phyloP scores from a whole-genome alignment of 2,329 filamentous ascomycete species.

The Nigrospora sphaerica region DNA sequence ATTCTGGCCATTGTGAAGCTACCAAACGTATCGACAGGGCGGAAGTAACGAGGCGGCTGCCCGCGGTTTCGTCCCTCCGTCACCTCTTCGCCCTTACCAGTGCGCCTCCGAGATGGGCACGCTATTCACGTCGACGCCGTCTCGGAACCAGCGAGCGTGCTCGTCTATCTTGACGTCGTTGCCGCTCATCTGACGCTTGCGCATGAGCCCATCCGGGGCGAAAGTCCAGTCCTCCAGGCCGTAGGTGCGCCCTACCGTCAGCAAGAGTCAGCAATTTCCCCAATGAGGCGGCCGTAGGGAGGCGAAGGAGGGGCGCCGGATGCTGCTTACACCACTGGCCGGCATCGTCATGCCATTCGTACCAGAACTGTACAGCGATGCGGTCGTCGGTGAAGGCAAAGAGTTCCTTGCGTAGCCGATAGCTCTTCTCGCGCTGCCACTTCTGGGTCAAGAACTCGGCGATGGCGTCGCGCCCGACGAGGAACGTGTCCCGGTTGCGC shows the following conservation, averaged over 20 bases:
- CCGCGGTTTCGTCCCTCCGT: not conserved
- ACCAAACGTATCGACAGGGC: too few species aligned
- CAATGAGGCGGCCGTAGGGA: too few species aligned
- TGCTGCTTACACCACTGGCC: slow-evolving; percentile 61
- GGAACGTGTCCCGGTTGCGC: slow-evolving; percentile 68
- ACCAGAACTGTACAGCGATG: slow-evolving; percentile 84
- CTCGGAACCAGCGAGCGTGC: slow-evolving; percentile 60
- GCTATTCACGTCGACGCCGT: slow-evolving; percentile 60
- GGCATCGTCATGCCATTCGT: slow-evolving; percentile 64
- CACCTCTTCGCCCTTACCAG: slow-evolving; percentile 43
- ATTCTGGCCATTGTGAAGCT: too few species aligned
- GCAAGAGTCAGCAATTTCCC: too few species aligned
- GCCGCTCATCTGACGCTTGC: slow-evolving; percentile 69
- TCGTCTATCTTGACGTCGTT: slow-evolving; percentile 61
- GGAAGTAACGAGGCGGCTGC: too few species aligned
- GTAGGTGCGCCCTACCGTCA: slow-evolving; percentile 54
- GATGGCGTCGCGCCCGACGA: slow-evolving; percentile 62
- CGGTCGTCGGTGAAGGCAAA: slow-evolving; percentile 69
- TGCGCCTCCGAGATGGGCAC: slow-evolving; percentile 62
- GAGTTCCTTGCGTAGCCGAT: slow-evolving; percentile 73
- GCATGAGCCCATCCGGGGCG: slow-evolving; percentile 61
- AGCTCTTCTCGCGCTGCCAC: slow-evolving; percentile 66
- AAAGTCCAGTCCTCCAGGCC: slow-evolving; percentile 79
- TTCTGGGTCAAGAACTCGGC: slow-evolving; percentile 62
- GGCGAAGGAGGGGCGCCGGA: too few species aligned